Percentiles rank a stretch among this genome's conserved stretches.
Conservation (phyloP, 352 stramenopile genomes). For the Globisporangium megalacanthum region DNA sequence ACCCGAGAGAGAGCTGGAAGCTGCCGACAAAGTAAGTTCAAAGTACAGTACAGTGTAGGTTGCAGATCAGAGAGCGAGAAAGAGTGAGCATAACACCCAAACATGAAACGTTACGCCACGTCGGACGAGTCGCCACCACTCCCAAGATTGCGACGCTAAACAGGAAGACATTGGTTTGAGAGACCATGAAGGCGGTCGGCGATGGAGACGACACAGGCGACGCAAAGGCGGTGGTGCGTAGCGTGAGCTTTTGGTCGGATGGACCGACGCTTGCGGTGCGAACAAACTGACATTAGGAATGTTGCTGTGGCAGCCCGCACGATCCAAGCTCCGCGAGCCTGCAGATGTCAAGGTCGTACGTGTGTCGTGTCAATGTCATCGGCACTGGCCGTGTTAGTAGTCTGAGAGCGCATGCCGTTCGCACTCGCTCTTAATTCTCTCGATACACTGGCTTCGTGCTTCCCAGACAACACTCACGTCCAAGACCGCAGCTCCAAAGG, state of each 20-base stretch:
- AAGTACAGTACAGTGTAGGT: not conserved
- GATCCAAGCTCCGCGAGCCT: constrained; percentile 28
- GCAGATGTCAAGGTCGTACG: constrained; percentile 20
- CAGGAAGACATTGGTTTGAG: no score
- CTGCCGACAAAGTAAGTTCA: constrained; percentile 2
- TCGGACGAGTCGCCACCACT: no score
- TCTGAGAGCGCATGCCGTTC: not conserved
- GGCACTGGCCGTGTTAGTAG: no score
- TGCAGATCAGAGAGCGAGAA: not conserved
- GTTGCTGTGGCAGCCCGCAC: constrained; percentile 6
- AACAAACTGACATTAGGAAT: not conserved
- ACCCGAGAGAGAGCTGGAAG: constrained; percentile 5
- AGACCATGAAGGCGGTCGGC: constrained; percentile 7
- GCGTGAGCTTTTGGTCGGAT: not conserved
- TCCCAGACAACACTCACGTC: constrained; percentile 7
- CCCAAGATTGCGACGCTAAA: no score
- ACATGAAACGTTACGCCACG: no score
- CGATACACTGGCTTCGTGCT: not conserved
- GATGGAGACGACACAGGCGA: constrained; percentile 5
- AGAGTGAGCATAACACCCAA: no score
- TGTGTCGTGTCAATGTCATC: not conserved
- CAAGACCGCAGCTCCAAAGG: constrained; percentile 13
- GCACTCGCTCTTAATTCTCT: no score
- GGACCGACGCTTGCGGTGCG: not conserved
- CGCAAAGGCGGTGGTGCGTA: constrained; percentile 11